Evolutionary conservation across 768 basidiomycete genomes (phyloP).

Genomic region (Sarcodon aspratus): DNA sequence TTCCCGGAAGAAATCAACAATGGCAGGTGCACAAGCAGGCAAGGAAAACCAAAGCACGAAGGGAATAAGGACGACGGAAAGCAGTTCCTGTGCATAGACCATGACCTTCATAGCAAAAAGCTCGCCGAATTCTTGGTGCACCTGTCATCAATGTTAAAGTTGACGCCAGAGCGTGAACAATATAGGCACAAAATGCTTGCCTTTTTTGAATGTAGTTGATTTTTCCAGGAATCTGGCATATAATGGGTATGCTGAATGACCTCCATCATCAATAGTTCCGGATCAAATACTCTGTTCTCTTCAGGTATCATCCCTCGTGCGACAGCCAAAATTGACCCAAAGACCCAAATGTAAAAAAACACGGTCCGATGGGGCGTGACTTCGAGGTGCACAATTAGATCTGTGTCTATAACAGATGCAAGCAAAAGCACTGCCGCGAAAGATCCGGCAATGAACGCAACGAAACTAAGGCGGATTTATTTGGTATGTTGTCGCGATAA

Average conservation of each 20-base stretch:
- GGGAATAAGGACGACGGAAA: conserved; percentile 89
- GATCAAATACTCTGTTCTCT: conserved; percentile 88
- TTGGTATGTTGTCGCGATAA: background rate
- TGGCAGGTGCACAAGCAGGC: conserved; percentile 77
- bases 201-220: conserved; percentile 78
- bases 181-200: conserved; percentile 24
- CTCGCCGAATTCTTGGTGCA: conserved; percentile 84
- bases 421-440: conserved; percentile 93
- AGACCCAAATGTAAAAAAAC: conserved; percentile 84
- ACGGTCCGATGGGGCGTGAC: conserved; percentile 90
- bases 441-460: conserved; percentile 92
- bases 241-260: conserved; percentile 94
- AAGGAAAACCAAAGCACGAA: conserved; percentile 91
- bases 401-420: conserved; percentile 87
- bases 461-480: conserved; percentile 46
- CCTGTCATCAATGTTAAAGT: conserved; percentile 28
- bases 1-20: conserved; percentile 97
- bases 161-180: background rate
- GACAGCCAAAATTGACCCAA: conserved; percentile 80
- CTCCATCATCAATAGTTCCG: conserved; percentile 85
- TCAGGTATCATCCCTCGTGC: conserved; percentile 94
- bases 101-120: conserved; percentile 90
- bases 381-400: conserved; percentile 88
- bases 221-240: conserved; percentile 90
- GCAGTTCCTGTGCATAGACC: conserved; percentile 78